Evolutionary conservation across 768 basidiomycete species (phyloP), one percentile per base, ranked within the genome.

Genomic region (Boletus sp.): DNA sequence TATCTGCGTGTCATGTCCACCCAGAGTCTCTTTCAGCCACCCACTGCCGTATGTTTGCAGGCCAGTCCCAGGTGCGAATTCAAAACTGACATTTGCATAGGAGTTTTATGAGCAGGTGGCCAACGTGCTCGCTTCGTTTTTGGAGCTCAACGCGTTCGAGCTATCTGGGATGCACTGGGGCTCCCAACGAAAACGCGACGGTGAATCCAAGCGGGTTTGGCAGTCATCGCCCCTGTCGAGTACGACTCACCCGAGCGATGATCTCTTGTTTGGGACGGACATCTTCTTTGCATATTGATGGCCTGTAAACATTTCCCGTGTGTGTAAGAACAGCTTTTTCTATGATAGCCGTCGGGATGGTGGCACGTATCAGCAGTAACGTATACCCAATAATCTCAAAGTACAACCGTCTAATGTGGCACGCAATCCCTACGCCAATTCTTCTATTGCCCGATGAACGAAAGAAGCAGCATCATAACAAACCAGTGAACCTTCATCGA

Each of bases 111-210:
- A 81, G 44, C 77, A 84, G 57, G 80, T 87, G 40, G 79, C 85
- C 50, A 70, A 72, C 45, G 73, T 76, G 7, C 75, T 91, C 56
- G 74, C 77, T n/a, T 77, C 78, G 8, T 79, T 90, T 57, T 72
- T 80, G n/a, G 71, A 80, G 51, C 77, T 90, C 34, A 73, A 78
- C 57, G 79, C 81, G 43, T 88, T 88, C 63, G 88, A 90, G 65
- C 79, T 90, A 29, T 84, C 80, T 44, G 89, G 88, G 33, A 82
- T 90, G 72, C 85, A 85, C 59, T 90, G 88, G 87, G 77, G 79
- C 45, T 83, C 82, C 6, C 76, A 78, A n/a, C 75, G 70, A 43
- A 74, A 70, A 58, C 75, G 76, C 58, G 65, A 72, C 49, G 66
- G 74, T 45, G 73, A 77, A 32, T 66, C 74, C 37, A 77, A 75